Evolutionary conservation across 2,329 filamentous ascomycete genomes (phyloP), one percentile per base, ranked within the genome.

Genomic region (Microcyclosporella mali): DNA sequence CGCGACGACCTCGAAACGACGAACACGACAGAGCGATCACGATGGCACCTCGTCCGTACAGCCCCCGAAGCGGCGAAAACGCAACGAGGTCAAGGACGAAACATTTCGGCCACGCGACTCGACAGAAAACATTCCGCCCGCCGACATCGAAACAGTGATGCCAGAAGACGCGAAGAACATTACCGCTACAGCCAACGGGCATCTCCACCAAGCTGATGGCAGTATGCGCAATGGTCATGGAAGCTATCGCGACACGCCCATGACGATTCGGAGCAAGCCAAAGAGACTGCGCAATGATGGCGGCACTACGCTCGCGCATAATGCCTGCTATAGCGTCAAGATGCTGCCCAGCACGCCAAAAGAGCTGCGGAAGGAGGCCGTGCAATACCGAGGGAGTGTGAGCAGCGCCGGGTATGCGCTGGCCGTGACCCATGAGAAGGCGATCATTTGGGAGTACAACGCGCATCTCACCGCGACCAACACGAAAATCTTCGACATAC

Each of bases 361-460:
- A 57, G 79, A 81, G 58, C 77, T 95, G 50, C 80, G 82, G 33
- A 49, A 52, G 33, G 47, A 52, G 69, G 77, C 53, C 77, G 82
- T 57, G 77, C 85, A 88, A 74, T 63, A 79, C 51, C 37, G 52
- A 32, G 52, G 40, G 34, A 57, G 46, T 47, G 34, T 56, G 37
- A 44, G 37, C n/a, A 4, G 30, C 16, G 44, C 45, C 47, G 50
- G 21, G 16, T 47, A 56, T 14, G 89, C 86, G 37, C 74, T 97
- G 43, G 82, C 81, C 35, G 73, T 97, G 43, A 94, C 87, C 7
- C 80, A 83, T 52, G 81, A 83, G 6, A 82, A 89, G 60, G 92
- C 89, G 55, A 77, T 94, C 48, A 80, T 95, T 37, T 98, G 92
- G 92, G 84, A 87, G 12, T 97, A 97, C 67, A 80, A 80, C 37